These are phyloP conservation scores for Candida glucosophila DNA, from an alignment of 1,139 yeast species.

Conservation along the genomic window DNA sequence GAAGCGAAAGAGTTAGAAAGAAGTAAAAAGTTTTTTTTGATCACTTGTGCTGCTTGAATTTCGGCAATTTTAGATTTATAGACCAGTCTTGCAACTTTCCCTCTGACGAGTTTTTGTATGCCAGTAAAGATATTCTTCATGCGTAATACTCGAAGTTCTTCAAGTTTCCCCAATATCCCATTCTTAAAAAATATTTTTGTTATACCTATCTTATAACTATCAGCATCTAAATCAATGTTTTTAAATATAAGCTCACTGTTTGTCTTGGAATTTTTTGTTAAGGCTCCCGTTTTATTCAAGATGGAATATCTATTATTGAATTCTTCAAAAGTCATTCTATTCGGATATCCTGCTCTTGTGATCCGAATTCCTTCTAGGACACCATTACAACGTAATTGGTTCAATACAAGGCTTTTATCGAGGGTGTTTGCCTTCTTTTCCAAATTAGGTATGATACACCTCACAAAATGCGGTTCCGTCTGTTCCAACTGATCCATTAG, in stretches of 20 bases:
- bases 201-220: conserved; percentile 66
- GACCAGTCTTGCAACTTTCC: conserved; percentile 48
- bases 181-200: conserved; percentile 91
- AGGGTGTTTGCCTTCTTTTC: conserved; percentile 63
- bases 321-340: conserved; percentile 76
- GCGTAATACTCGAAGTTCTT: conserved; percentile 63
- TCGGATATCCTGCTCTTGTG: conserved; percentile 95
- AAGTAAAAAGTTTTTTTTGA: conserved; percentile 53
- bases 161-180: conserved; percentile 85
- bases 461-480: conserved; percentile 93
- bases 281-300: conserved; percentile 36
- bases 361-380: conserved; percentile 96
- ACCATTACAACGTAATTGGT: conserved; percentile 93
- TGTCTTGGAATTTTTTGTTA: conserved; percentile 47
- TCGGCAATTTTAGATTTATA: conserved; percentile 45
- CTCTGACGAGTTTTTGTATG: conserved; percentile 66
- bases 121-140: conserved; percentile 48
- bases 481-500: conserved; percentile 66
- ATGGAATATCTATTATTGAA: conserved; percentile 71
- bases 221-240: conserved; percentile 51
- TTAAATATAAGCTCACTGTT: conserved; percentile 64
- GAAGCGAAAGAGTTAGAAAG: conserved; percentile 40
- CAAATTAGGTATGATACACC: conserved; percentile 90
- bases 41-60: conserved; percentile 62
- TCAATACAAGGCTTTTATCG: conserved; percentile 70